Percentiles rank a stretch among this genome's conserved stretches.
Conservation (phyloP, 2,329 filamentous ascomycete genomes). For the Cladosporium phlei region DNA sequence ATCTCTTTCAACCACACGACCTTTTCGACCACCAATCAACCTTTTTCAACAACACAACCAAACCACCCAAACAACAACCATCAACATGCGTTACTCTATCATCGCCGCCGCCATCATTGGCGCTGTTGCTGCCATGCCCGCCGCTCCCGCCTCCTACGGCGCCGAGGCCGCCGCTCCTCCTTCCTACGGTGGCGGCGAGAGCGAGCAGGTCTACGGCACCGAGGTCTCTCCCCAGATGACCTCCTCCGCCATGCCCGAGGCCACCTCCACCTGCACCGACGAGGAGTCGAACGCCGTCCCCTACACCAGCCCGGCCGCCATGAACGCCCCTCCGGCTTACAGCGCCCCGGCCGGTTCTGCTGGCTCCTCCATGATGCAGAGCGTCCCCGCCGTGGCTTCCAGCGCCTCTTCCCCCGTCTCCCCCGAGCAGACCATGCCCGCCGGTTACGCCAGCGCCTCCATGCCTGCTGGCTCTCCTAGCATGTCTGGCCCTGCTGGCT, state of each 20-base stretch:
- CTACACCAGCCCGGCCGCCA: constrained; percentile 5
- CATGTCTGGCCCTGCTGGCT: background rate
- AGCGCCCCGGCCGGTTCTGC: background rate
- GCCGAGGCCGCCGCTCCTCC: background rate
- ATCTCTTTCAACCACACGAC: background rate
- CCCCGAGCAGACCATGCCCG: background rate
- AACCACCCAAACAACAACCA: constrained; percentile 4
- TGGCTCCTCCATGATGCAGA: constrained; percentile 1
- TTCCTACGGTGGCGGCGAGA: constrained; percentile 9
- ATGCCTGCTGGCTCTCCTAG: background rate
- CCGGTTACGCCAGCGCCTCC: constrained; percentile 6
- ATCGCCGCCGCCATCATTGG: constrained; percentile 18
- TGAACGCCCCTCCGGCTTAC: constrained; percentile 4
- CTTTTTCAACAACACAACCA: constrained; percentile 1
- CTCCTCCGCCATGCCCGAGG: constrained; percentile 1
- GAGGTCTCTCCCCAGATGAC: constrained; percentile 12
- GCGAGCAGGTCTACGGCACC: constrained; percentile 16
- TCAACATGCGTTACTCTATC: constrained; percentile 18
- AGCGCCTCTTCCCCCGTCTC: background rate
- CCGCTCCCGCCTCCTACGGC: constrained; percentile 12
- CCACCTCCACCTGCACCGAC: constrained; percentile 12
- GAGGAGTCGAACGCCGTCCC: constrained; percentile 2
- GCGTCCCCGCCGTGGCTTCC: background rate
- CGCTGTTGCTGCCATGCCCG: constrained; percentile 16
- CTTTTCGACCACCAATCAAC: background rate